A percentile compares a stretch with the other conserved stretches of the same genome.
Conservation (phyloP, 495 filamentous ascomycete species). For the Talaromyces wortmannii region DNA sequence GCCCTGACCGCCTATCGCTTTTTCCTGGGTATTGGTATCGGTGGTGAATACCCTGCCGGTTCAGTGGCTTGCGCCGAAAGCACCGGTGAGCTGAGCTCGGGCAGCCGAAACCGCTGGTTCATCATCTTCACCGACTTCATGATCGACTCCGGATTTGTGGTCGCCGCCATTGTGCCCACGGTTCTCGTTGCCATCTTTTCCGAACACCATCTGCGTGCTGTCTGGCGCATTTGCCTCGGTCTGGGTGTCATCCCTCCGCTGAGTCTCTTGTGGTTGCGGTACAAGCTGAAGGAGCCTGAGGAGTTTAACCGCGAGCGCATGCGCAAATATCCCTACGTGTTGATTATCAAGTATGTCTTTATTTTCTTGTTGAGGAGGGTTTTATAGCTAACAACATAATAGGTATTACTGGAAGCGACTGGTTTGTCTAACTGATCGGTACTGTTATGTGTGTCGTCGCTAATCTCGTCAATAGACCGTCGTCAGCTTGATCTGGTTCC, state of each 20-base stretch:
- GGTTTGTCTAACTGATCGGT: slow-evolving; percentile 11
- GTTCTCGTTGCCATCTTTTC: slow-evolving; percentile 63
- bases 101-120: slow-evolving; percentile 85
- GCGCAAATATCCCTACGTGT: slow-evolving; percentile 40
- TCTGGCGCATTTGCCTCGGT: slow-evolving; percentile 71
- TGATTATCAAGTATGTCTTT: slow-evolving; percentile 41
- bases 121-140: slow-evolving; percentile 88
- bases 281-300: slow-evolving; percentile 76
- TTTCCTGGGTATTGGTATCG: slow-evolving; percentile 60
- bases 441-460: slow-evolving; percentile 19
- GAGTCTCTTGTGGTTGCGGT: slow-evolving; percentile 63
- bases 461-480: slow-evolving; percentile 56
- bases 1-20: slow-evolving; percentile 84
- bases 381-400: neutral
- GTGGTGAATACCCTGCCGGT: slow-evolving; percentile 85
- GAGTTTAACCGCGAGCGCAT: slow-evolving; percentile 62
- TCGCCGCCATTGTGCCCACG: slow-evolving; percentile 67
- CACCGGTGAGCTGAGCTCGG: slow-evolving; percentile 70
- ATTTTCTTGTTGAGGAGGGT: neutral
- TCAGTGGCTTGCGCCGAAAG: slow-evolving; percentile 79
- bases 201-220: slow-evolving; percentile 62
- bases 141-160: slow-evolving; percentile 76
- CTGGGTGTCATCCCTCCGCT: slow-evolving; percentile 76
- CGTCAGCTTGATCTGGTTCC: slow-evolving; percentile 82
- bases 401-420: slow-evolving; percentile 48